Evolutionary conservation across 2,329 filamentous ascomycete species (phyloP).

Genomic region (Fusarium proliferatum): DNA sequence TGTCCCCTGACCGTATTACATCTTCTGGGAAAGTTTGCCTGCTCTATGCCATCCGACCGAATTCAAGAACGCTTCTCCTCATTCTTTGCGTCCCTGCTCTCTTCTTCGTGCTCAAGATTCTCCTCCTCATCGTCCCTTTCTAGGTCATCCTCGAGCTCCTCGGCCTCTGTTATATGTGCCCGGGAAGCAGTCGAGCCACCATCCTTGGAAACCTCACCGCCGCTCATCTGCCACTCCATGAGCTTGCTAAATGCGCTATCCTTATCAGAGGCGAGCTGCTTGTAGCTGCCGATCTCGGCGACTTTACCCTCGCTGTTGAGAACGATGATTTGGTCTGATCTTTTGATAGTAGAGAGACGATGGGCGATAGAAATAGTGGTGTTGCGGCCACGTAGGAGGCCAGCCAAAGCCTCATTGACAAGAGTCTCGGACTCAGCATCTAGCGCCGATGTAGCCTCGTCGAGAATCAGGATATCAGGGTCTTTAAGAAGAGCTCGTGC

Average conservation of each 20-base stretch:
- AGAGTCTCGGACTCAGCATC: constrained; percentile 97
- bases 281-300: constrained; percentile 89
- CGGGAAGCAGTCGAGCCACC: constrained; percentile 47
- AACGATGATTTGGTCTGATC: constrained; percentile 94
- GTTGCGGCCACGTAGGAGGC: constrained; percentile 85
- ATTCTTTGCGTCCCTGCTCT: constrained; percentile 28
- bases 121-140: constrained; percentile 54
- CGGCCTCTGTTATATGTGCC: constrained; percentile 61
- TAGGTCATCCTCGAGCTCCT: constrained; percentile 63
- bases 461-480: constrained; percentile 95
- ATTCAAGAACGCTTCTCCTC: constrained; percentile 39
- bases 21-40: constrained; percentile 12
- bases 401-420: constrained; percentile 88
- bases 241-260: constrained; percentile 91
- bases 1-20: constrained; percentile 33
- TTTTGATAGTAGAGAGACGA: constrained; percentile 94
- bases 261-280: constrained; percentile 76
- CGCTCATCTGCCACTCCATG: constrained; percentile 99
- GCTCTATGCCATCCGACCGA: neutral
- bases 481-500: constrained; percentile 94
- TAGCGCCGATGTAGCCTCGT: constrained; percentile 94
- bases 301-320: constrained; percentile 87
- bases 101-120: constrained; percentile 46
- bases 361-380: constrained; percentile 99
- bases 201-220: constrained; percentile 71